Base-by-base conservation (phyloP, 1,284 basidiomycete genomes). In the Prillingera fragicola region DNA sequence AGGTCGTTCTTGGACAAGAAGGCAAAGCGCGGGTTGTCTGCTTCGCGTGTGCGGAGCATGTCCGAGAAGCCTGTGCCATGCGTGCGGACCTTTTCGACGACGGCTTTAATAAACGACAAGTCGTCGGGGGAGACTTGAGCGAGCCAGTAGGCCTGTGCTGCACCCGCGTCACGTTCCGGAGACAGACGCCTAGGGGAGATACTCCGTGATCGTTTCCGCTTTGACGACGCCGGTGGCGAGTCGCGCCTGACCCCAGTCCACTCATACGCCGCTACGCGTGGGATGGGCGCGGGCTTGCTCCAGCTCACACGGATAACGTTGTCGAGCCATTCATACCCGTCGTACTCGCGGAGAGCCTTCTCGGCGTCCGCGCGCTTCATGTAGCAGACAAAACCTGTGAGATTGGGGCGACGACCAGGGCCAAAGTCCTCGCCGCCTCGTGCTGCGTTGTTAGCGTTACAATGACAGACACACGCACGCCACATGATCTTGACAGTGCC, bases 321-420 rank as follows among this genome's bases (percentile, higher is more conserved):
- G 0, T 89, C 91, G 45, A 85, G 86, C 91, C 91, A 97, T 38
- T 90, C 85, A 48, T 83, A 82, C 0, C 91, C 91, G 59, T 97
- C 92, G 38, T 87, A 79, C 60, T 92, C 84, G 18, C 83, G 80
- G 15, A 94, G 75, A 2, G 91, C 92, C 27, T 70, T 73, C 63
- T 97, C 91, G 3, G 95, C 94, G 60, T 94, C 89, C 48, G 79
- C 79, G 26, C 94, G 79, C 50, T 81, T 85, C 89, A 97, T 95
- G 70, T 84, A 98, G 0, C 90, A 87, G 4, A 98, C 92, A 60
- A 97, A 98, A 0, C 92, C 94, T 50, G 86, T 88, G 28, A 96
- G n/a, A n/a, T n/a, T 7, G 23, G 36, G 3, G 12, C 5, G 34
- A 24, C 26, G 9, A 35, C 5, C 33, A 35, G 13, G 6, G 2